phyloP scores from a whole-genome alignment of 2,329 filamentous ascomycete genomes.

The Rachicladosporium sp. region DNA sequence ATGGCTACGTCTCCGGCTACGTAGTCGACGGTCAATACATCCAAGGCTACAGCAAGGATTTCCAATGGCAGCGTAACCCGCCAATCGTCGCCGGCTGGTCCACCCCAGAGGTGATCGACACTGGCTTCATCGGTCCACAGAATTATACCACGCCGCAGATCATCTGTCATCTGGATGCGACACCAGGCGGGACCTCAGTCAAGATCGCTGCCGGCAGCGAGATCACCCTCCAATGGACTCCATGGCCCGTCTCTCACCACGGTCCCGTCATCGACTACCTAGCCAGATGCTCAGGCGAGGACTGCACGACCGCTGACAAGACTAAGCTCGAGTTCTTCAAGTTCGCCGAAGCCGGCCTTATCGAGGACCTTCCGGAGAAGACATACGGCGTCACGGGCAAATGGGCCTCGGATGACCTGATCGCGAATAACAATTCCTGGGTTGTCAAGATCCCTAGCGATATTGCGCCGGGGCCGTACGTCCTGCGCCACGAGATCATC shows the following conservation, averaged over 20 bases:
- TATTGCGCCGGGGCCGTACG: slow-evolving; percentile 46
- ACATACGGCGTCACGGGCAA: slow-evolving; percentile 28
- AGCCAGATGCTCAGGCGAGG: slow-evolving; percentile 43
- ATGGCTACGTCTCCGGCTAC: slow-evolving; percentile 20
- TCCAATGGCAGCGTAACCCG: slow-evolving; percentile 26
- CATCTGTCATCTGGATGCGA: slow-evolving; percentile 26
- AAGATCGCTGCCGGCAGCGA: slow-evolving; percentile 47
- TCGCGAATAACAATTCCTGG: slow-evolving; percentile 15
- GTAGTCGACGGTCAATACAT: slow-evolving; percentile 37
- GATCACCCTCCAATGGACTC: slow-evolving; percentile 49
- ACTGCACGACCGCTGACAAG: slow-evolving; percentile 42
- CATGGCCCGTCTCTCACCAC: slow-evolving; percentile 52
- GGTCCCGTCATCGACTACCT: slow-evolving; percentile 51
- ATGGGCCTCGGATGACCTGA: slow-evolving; percentile 45
- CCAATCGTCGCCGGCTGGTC: slow-evolving; percentile 43
- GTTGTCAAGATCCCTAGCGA: slow-evolving; percentile 40
- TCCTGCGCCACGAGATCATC: slow-evolving; percentile 49
- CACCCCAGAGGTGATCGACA: slow-evolving; percentile 29
- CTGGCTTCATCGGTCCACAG: slow-evolving; percentile 6
- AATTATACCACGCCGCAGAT: slow-evolving; percentile 4
- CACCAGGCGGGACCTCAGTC: slow-evolving; percentile 37
- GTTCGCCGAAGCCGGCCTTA: slow-evolving; percentile 46
- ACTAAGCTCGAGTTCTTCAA: slow-evolving; percentile 49
- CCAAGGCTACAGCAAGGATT: slow-evolving; percentile 30
- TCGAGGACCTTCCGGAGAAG: slow-evolving; percentile 20